Evolutionary conservation across 139 green algal species (phyloP), one percentile per base, ranked within the genome.

Genomic region (Volvox africanus): DNA sequence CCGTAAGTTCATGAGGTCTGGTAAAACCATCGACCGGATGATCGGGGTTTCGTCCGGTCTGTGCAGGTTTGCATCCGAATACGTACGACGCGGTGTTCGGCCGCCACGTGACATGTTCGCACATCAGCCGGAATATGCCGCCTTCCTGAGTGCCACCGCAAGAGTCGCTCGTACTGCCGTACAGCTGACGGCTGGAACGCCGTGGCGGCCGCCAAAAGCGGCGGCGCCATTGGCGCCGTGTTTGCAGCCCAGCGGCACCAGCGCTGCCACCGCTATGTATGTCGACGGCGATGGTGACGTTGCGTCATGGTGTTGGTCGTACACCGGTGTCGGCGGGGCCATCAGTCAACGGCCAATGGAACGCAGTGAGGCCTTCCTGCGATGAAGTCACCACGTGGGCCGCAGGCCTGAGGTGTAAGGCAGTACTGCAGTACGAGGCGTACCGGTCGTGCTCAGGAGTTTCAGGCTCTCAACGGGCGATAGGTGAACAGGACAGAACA

Each of bases 31-130:
- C 44, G 44, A 55, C 44, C 44, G 9, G 44, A 55, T 55, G 5
- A 55, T 55, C n/a, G 44, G 5, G 44, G 5, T 55, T 9, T 5
- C 9, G 44, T 30, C 11, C 65, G 65, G 21, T 2, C 65, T 12
- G 24, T 44, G 11, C 87, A 82, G 77, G 78, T 71, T 91, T 65
- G 19, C 61, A 36, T 30, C 17, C 22, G 30, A 76, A n/a, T 61
- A 75, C n/a, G 79, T 87, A 67, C 26, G 26, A 1, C 75, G 33
- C 3, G 87, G 76, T 22, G 18, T 65, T 65, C 37, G 36, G 11
- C 88, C 88, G 14, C 88, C 88, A 13, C 88, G 33, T 36, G 88
- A 92, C 88, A 82, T 81, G 79, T 92, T 92, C 36, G 6, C 37
- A 26, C 37, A 35, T 17, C 21, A 80, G 18, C 79, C 65, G 20